phyloP scores from a whole-genome alignment of 2,329 filamentous ascomycete species.

The Clarireedia monteithiana region DNA sequence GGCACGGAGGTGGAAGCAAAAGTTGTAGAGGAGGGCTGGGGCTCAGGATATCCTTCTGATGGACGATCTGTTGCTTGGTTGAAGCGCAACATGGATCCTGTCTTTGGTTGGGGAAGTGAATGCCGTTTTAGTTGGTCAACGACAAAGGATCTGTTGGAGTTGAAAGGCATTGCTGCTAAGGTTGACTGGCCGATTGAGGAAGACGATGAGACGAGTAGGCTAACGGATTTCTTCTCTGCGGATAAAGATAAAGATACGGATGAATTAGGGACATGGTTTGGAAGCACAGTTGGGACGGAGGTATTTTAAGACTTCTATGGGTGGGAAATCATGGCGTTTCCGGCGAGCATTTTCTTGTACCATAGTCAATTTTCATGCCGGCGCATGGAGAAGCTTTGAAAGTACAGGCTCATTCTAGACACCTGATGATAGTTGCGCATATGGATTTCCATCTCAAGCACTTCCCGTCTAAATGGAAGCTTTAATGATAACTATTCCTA shows the following conservation, averaged over 20 bases:
- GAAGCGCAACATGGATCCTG: slow-evolving; percentile 75
- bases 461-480: too few species aligned
- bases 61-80: slow-evolving; percentile 74
- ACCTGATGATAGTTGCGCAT: too few species aligned
- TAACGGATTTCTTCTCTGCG: slow-evolving; percentile 67
- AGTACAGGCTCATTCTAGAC: too few species aligned
- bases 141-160: slow-evolving; percentile 74
- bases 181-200: slow-evolving; percentile 81
- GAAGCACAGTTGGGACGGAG: slow-evolving; percentile 32
- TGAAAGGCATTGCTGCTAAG: slow-evolving; percentile 56
- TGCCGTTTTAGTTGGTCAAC: slow-evolving; percentile 96
- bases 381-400: background rate
- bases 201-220: slow-evolving; percentile 55
- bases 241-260: slow-evolving; percentile 30
- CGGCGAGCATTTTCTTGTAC: background rate
- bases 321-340: background rate
- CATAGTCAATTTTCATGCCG: background rate
- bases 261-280: slow-evolving; percentile 79
- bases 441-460: too few species aligned
- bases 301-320: slow-evolving; percentile 21
- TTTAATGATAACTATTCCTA: too few species aligned
- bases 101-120: slow-evolving; percentile 93
- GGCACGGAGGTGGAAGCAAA: slow-evolving; percentile 22
- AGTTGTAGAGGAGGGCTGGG: slow-evolving; percentile 53
- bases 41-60: slow-evolving; percentile 90